These are phyloP conservation scores for Pythium aristosporum DNA, from an alignment of 352 stramenopile genomes.

Conservation along the genomic window DNA sequence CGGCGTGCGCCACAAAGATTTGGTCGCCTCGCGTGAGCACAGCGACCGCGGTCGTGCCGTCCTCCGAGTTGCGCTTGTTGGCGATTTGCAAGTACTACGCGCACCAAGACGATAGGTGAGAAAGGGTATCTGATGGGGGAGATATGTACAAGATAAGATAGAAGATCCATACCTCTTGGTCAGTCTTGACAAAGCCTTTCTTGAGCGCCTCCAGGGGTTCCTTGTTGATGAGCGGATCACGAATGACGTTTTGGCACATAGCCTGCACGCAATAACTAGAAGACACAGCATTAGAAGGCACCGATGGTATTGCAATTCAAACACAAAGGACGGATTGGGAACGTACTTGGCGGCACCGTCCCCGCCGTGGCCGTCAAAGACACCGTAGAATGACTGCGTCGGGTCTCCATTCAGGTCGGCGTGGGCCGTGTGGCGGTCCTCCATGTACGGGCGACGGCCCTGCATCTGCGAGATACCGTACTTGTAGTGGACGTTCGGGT, in stretches of 20 bases:
- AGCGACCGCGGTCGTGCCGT: conserved; percentile 90
- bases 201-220: conserved; percentile 70
- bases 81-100: conserved; percentile 80
- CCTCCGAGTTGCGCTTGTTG: conserved; percentile 77
- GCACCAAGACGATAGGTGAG: neutral
- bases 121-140: neutral
- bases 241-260: conserved; percentile 84
- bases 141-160: neutral
- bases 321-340: neutral
- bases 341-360: conserved; percentile 87
- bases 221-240: conserved; percentile 61
- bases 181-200: conserved; percentile 76
- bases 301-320: neutral
- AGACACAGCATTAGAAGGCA: neutral
- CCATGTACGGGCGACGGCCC: conserved; percentile 88
- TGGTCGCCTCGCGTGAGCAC: conserved; percentile 72
- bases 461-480: conserved; percentile 86
- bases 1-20: conserved; percentile 88
- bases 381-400: conserved; percentile 88
- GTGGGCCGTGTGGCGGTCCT: conserved; percentile 84
- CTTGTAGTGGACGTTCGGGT: conserved; percentile 72
- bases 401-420: conserved; percentile 77
- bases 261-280: conserved; percentile 76
- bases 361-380: conserved; percentile 94
- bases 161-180: conserved; percentile 55